These are phyloP conservation scores for Coccomyxa sp. DNA, from an alignment of 139 green algal genomes.

Conservation along the genomic window DNA sequence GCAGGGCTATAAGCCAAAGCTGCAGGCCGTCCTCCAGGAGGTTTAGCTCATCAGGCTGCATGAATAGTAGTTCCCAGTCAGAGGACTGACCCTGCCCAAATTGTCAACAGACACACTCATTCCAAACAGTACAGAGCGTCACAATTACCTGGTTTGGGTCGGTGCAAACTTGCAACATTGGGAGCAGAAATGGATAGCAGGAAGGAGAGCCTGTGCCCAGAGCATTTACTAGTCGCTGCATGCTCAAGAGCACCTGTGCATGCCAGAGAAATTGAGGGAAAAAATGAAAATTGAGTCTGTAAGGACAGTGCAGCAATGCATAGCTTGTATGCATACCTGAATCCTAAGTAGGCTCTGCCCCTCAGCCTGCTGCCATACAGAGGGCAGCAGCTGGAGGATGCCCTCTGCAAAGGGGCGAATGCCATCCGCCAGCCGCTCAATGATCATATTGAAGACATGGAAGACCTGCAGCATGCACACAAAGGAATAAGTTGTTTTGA, in stretches of 20 bases:
- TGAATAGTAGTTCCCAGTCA: not conserved
- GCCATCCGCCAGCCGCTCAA: constrained; percentile 63
- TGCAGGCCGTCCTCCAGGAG: constrained; percentile 86
- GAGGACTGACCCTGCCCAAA: not conserved
- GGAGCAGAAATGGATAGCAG: constrained; percentile 60
- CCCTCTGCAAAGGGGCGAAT: constrained; percentile 42
- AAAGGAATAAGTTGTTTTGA: too few relatives aligned
- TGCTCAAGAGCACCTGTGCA: constrained; percentile 1
- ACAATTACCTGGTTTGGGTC: constrained; percentile 43
- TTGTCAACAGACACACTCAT: not conserved
- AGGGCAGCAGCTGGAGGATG: constrained; percentile 64
- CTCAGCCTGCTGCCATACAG: constrained; percentile 56
- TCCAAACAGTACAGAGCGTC: not conserved
- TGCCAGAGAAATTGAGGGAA: not conserved
- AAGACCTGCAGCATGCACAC: constrained; percentile 51
- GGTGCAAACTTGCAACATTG: constrained; percentile 58
- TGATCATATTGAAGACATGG: constrained; percentile 64
- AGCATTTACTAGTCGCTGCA: constrained; percentile 73
- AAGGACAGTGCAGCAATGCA: not conserved
- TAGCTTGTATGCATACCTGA: constrained; percentile 35
- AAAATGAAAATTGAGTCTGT: not conserved
- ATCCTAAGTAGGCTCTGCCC: constrained; percentile 77
- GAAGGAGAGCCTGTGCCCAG: constrained; percentile 49
- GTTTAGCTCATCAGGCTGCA: constrained; percentile 67
- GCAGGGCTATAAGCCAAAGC: constrained; percentile 82